These are phyloP conservation scores for Scheffersomyces lignicola DNA, from an alignment of 1,139 yeast genomes.

Conservation along the genomic window DNA sequence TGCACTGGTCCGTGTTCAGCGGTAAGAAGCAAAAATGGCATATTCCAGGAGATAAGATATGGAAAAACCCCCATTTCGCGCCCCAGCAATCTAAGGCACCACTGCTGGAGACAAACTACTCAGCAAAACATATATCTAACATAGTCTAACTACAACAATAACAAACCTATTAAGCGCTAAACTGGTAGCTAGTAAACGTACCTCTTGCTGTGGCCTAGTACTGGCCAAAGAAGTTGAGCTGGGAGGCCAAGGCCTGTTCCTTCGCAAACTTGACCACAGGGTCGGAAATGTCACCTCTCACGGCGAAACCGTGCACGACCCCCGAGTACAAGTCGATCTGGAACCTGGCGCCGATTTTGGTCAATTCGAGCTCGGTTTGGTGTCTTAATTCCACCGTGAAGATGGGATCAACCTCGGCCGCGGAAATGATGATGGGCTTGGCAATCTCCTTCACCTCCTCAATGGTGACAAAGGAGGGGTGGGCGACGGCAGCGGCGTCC, in stretches of 20 bases:
- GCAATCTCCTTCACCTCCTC: conserved; percentile 61
- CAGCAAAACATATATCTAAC: background rate
- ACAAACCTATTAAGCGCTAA: background rate
- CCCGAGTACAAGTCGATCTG: conserved; percentile 62
- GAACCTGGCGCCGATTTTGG: conserved; percentile 47
- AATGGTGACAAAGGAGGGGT: conserved; percentile 69
- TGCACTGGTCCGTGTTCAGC: too few species aligned
- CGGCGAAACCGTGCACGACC: conserved; percentile 72
- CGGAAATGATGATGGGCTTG: conserved; percentile 66
- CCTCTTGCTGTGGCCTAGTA: conserved; percentile 3
- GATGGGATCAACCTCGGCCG: conserved; percentile 66
- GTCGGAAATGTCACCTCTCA: conserved; percentile 64
- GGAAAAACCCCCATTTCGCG: too few species aligned
- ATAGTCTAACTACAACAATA: background rate
- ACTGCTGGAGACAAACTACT: too few species aligned
- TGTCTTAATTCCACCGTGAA: conserved; percentile 66
- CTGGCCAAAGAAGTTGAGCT: conserved; percentile 30
- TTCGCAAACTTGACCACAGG: conserved; percentile 65
- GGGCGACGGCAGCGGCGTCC: conserved; percentile 72
- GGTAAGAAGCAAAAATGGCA: too few species aligned
- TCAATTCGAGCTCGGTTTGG: conserved; percentile 57
- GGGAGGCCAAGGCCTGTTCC: conserved; percentile 66
- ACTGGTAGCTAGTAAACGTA: too few species aligned
- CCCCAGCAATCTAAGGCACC: too few species aligned
- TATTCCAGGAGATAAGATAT: too few species aligned